Conservation (phyloP, 139 green algal genomes). For the Trebouxia sp. region DNA sequence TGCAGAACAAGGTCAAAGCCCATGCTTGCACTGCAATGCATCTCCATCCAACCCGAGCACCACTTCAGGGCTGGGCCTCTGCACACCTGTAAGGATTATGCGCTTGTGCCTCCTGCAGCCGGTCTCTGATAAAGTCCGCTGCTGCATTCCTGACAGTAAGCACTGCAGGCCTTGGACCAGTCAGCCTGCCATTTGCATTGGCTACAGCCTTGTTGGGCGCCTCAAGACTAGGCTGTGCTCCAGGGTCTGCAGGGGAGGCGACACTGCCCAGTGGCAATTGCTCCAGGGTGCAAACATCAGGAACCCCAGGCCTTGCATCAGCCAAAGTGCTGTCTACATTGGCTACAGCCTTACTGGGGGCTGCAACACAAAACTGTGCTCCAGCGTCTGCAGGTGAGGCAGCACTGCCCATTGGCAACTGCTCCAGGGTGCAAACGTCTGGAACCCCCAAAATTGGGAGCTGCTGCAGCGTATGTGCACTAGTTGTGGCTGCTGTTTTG, state of each 20-base stretch:
- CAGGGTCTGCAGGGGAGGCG: background rate
- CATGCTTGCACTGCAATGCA: too few species aligned
- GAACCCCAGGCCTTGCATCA: background rate
- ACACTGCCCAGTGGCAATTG: background rate
- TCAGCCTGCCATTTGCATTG: background rate
- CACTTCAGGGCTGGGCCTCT: too few species aligned
- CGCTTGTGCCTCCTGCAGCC: background rate
- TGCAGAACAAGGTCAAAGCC: too few species aligned
- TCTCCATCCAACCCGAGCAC: too few species aligned
- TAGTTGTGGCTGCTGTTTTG: background rate
- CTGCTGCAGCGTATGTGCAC: background rate
- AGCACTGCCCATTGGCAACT: background rate
- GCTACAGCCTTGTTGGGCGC: background rate
- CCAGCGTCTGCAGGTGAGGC: too few species aligned
- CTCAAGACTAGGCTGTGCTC: too few species aligned
- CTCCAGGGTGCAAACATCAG: background rate
- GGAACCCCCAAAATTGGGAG: background rate
- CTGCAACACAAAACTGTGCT: too few species aligned
- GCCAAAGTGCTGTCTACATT: background rate
- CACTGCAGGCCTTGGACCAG: background rate
- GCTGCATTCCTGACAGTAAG: background rate
- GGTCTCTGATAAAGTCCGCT: background rate
- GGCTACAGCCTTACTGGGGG: background rate
- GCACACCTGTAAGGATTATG: conserved; percentile 9
- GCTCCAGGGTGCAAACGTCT: background rate